These are phyloP conservation scores for Pichia sp. DNA, from an alignment of 1,139 yeast species.

Conservation along the genomic window DNA sequence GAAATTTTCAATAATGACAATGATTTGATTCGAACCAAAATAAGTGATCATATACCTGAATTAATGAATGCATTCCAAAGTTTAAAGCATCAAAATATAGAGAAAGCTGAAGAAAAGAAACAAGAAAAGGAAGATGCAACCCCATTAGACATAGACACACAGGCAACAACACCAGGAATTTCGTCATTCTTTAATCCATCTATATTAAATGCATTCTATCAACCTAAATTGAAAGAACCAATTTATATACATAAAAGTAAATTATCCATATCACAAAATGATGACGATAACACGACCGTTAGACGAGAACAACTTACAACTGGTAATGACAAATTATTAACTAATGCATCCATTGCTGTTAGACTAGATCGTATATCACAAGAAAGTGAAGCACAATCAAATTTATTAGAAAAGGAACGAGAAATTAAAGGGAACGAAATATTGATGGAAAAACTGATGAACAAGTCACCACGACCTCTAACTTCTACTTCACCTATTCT, in stretches of 20 bases:
- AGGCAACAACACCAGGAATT: neutral
- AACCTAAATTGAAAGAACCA: slow-evolving; percentile 22
- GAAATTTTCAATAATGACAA: slow-evolving; percentile 13
- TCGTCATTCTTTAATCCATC: slow-evolving; percentile 20
- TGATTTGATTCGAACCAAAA: slow-evolving; percentile 35
- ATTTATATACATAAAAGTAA: slow-evolving; percentile 15
- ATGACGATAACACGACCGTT: neutral
- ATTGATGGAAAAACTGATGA: neutral
- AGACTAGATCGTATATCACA: slow-evolving; percentile 15
- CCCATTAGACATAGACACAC: neutral
- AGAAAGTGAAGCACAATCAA: slow-evolving; percentile 5
- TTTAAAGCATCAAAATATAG: slow-evolving; percentile 22
- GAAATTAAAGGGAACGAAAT: slow-evolving; percentile 3
- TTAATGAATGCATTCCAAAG: slow-evolving; percentile 52
- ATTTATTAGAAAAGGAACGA: slow-evolving; percentile 7
- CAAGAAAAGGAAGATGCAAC: neutral
- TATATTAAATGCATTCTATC: slow-evolving; percentile 22
- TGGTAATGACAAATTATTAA: neutral
- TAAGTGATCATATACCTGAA: slow-evolving; percentile 51
- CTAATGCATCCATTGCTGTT: slow-evolving; percentile 7
- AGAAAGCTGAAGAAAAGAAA: neutral
- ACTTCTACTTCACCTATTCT: slow-evolving; percentile 1
- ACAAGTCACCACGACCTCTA: neutral
- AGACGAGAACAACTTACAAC: neutral
- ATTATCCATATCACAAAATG: neutral